Conservation (phyloP, 768 basidiomycete species). For the Panaeolus cyanescens region DNA sequence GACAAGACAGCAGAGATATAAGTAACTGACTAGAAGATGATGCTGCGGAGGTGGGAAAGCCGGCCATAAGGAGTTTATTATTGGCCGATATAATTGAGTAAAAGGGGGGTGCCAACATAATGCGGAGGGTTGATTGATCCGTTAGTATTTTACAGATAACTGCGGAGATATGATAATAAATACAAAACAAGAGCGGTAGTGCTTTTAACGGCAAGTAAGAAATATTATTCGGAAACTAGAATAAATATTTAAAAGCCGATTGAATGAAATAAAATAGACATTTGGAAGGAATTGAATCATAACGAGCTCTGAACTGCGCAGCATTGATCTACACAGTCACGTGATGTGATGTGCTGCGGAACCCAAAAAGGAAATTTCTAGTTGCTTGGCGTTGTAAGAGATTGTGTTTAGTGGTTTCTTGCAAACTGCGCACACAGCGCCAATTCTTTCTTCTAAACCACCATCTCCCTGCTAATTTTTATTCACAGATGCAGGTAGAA, state of each 20-base stretch:
- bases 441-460: slow-evolving; percentile 21
- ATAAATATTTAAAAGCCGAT: background rate
- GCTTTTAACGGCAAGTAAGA: background rate
- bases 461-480: slow-evolving; percentile 16
- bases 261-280: background rate
- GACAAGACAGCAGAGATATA: background rate
- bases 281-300: background rate
- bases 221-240: background rate
- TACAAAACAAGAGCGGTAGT: background rate
- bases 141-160: no score
- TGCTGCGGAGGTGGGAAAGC: slow-evolving; percentile 19
- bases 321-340: slow-evolving; percentile 14
- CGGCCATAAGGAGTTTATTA: background rate
- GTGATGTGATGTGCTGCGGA: slow-evolving; percentile 14
- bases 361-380: slow-evolving; percentile 9
- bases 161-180: no score
- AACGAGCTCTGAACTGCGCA: slow-evolving; percentile 5
- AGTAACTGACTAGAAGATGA: background rate
- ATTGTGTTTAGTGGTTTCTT: slow-evolving; percentile 5
- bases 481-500: slow-evolving; percentile 25
- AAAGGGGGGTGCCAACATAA: background rate
- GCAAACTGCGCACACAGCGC: slow-evolving; percentile 23
- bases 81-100: background rate
- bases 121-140: background rate
- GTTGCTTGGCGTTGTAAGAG: background rate